A percentile compares a stretch with the other conserved stretches of the same genome.
Evolutionary conservation across 495 filamentous ascomycete species (phyloP).

Genomic region (Evansstolkia leycettana): DNA sequence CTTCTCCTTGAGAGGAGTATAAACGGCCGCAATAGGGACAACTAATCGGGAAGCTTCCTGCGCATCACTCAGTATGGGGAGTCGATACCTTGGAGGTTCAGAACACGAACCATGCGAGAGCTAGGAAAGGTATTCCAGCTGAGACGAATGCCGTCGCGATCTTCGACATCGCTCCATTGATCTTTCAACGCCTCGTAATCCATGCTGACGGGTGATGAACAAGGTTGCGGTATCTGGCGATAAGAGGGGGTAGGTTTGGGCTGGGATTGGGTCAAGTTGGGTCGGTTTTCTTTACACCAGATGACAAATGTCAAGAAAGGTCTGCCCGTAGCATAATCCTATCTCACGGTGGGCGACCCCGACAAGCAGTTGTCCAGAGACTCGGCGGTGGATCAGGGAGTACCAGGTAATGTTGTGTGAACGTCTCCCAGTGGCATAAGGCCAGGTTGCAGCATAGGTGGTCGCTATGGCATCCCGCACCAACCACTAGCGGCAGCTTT

Average conservation of each 20-base stretch:
- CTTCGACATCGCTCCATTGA: constrained; percentile 94
- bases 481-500: constrained; percentile 12
- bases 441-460: constrained; percentile 38
- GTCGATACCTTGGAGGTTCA: neutral
- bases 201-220: constrained; percentile 36
- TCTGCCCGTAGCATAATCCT: constrained; percentile 23
- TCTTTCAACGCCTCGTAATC: constrained; percentile 82
- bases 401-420: constrained; percentile 22
- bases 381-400: constrained; percentile 14
- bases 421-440: constrained; percentile 21
- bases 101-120: constrained; percentile 72
- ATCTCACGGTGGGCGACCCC: constrained; percentile 14
- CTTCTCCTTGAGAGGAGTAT: constrained; percentile 95
- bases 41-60: constrained; percentile 95
- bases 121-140: constrained; percentile 99
- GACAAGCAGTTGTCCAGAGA: constrained; percentile 12
- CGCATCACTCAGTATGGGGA: constrained; percentile 11
- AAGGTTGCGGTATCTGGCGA: constrained; percentile 15
- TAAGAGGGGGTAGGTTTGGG: constrained; percentile 11
- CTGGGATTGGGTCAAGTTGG: constrained; percentile 7
- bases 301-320: constrained; percentile 8
- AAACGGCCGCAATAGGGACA: constrained; percentile 91
- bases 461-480: constrained; percentile 22
- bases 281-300: constrained; percentile 9
- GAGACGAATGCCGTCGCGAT: constrained; percentile 89